Evolutionary conservation across 495 filamentous ascomycete genomes (phyloP), one percentile per base, ranked within the genome.

Genomic region (Hypoxylon perforatum): DNA sequence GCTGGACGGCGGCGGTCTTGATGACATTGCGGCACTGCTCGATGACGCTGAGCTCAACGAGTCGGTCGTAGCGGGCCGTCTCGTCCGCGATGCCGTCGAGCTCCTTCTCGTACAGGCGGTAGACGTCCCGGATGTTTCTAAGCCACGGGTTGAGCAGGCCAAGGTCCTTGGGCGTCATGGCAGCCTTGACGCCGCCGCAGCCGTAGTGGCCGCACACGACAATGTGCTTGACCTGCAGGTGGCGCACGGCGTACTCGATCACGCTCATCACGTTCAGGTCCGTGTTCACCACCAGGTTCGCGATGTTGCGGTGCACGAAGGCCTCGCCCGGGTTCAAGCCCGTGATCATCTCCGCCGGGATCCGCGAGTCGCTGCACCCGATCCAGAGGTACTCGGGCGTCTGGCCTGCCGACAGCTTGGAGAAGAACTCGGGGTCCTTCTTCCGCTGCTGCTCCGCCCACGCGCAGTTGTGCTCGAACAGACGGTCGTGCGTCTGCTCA

Each of bases 241-340:
- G 81, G 60, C 77, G 71, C 7, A 88, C 85, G 23, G 86, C 86
- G 71, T 87, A 89, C 48, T 86, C 80, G 64, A 89, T 85, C 64
- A 87, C 86, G 75, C 80, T 84, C 80, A 89, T 85, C 52, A 82
- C 83, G 73, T 85, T 86, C 35, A 87, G 79, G 54, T 87, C 85
- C 42, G 78, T 85, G 72, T 81, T 83, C 72, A 81, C 80, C 42
- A 88, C 82, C 46, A 89, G 71, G 78, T 88, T 88, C 59, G 86
- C 86, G 64, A 89, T 88, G 80, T 88, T 88, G 70, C 86, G 81
- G 74, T 88, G 86, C 52, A 87, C 80, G 69, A 88, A 88, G 53
- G 82, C 81, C 51, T 88, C 85, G 47, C 86, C 86, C 41, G 86
- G 82, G 30, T 78, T 73, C n/a, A 88, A 75, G 36, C 86, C 86